These are phyloP conservation scores for Cephalotrichum gorgonifer DNA, from an alignment of 2,329 filamentous ascomycete species.

Conservation along the genomic window DNA sequence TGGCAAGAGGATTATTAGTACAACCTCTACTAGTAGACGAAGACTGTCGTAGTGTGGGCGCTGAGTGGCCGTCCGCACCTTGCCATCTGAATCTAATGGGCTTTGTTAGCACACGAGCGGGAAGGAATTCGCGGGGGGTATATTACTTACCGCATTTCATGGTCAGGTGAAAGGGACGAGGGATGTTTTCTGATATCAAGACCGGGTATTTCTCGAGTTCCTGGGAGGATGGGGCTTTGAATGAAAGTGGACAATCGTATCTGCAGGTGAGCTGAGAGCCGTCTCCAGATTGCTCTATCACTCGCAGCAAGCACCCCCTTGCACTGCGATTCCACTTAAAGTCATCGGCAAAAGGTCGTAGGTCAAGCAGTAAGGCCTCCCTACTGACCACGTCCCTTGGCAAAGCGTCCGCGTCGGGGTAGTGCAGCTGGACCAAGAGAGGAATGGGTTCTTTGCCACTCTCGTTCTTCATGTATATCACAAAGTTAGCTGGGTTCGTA, in stretches of 20 bases:
- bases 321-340: neutral
- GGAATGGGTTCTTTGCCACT: neutral
- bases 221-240: neutral
- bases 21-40: too few species aligned
- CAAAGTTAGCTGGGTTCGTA: neutral
- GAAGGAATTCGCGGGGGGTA: neutral
- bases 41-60: neutral
- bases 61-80: neutral
- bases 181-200: too few species aligned
- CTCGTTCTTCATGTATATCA: neutral
- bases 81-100: neutral
- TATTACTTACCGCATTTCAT: neutral
- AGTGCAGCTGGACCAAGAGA: neutral
- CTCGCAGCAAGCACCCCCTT: neutral
- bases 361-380: neutral
- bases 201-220: too few species aligned
- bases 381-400: neutral
- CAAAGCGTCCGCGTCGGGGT: neutral
- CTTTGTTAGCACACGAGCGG: too few species aligned
- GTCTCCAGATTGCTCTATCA: neutral
- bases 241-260: neutral
- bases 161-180: neutral
- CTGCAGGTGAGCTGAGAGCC: neutral
- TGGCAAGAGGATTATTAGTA: too few species aligned
- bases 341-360: neutral